Evolutionary conservation across 2,329 filamentous ascomycete genomes (phyloP).

Genomic region (Ceratocystis eucalypticola): DNA sequence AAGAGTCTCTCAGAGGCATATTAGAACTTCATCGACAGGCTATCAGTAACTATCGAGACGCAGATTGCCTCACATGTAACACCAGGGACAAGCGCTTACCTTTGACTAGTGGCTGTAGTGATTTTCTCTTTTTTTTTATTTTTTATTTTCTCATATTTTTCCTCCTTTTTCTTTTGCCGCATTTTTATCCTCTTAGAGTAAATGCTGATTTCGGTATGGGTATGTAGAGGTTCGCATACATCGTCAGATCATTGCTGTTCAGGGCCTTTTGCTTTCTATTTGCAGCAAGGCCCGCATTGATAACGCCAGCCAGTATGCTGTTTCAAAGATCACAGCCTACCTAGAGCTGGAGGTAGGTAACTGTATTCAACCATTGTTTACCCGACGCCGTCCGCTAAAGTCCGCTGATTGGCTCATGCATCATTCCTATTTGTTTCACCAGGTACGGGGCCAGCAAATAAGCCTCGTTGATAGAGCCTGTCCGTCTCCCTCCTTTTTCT

Average conservation of each 20-base stretch:
- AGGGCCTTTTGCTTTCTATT: no score
- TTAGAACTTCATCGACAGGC: conserved; percentile 1
- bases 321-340: no score
- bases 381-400: background rate
- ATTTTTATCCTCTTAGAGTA: background rate
- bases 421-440: background rate
- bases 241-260: no score
- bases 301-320: no score
- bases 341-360: background rate
- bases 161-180: conserved; percentile 1
- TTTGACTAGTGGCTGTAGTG: background rate
- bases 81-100: background rate
- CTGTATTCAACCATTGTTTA: background rate
- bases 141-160: background rate
- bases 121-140: background rate
- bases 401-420: background rate
- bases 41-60: background rate
- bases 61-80: background rate
- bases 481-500: background rate
- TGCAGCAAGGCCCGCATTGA: no score
- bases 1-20: background rate
- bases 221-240: no score
- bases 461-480: background rate
- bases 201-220: no score
- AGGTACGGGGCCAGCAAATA: background rate